Evolutionary conservation across 2,329 filamentous ascomycete species (phyloP), one percentile per base, ranked within the genome.

Genomic region (Pseudogymnoascus destructans): DNA sequence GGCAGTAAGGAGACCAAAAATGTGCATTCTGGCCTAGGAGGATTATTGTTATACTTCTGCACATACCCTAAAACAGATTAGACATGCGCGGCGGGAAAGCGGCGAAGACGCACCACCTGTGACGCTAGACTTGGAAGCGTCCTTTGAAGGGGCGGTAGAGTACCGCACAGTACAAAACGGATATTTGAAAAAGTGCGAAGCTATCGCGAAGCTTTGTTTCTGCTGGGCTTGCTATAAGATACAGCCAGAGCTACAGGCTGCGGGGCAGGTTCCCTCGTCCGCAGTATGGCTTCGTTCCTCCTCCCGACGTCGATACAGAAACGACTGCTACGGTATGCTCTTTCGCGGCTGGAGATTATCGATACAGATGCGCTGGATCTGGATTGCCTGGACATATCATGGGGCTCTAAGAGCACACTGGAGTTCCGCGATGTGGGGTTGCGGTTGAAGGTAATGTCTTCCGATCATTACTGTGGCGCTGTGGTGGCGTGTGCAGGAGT

Each of bases 351-450:
- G 60, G 90, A 95, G 65, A 78, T 96, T 58, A 81, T 98, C 60
- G 93, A 97, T 67, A 87, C 89, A 59, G 86, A 95, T 68, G 85
- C 87, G 10, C 75, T 96, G 64, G 87, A 96, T 67, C 79, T 93
- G 61, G 89, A 93, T 63, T 89, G 89, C 64, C 74, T 97, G 62
- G 89, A 95, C 65, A 81, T 96, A 64, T 84, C 84, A 49, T 81
- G 89, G 72, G 93, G 93, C 32, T 84, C 85, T 70, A 85, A 85
- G 64, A 93, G 86, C 38, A 85, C 87, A 0, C 79, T 96, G 46
- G 91, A 95, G 71, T 84, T 96, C 65, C 83, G 85, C 65, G 86
- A 97, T 77, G 86, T 96, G 59, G 89, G 86, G 1, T 75, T 96
- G 63, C 86, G 85, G 69, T 73, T 91, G 60, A 80, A 89, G 77